Evolutionary conservation across 495 filamentous ascomycete species (phyloP).

Genomic region (Aspergillus carlsbadensis): DNA sequence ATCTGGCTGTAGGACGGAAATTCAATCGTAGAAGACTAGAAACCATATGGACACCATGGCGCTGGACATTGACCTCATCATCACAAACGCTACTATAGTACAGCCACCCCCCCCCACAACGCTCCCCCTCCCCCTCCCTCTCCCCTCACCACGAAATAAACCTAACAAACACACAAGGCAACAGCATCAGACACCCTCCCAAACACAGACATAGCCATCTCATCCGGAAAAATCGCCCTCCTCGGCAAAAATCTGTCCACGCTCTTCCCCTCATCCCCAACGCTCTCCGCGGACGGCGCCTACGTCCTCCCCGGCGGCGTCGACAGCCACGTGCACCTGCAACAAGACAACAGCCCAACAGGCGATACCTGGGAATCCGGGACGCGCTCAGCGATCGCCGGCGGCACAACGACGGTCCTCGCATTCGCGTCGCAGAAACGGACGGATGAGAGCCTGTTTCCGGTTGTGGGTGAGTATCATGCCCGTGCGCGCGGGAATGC

Average conservation of each 20-base stretch:
- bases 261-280: constrained; percentile 31
- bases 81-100: constrained; percentile 22
- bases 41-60: not conserved
- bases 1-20: no score
- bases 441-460: constrained; percentile 45
- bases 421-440: constrained; percentile 58
- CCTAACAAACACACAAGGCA: constrained; percentile 13
- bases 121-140: no score
- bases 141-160: not conserved
- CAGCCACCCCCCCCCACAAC: not conserved
- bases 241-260: constrained; percentile 29
- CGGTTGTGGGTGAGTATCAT: constrained; percentile 49
- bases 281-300: constrained; percentile 28
- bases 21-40: no score
- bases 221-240: constrained; percentile 50
- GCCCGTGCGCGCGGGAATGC: constrained; percentile 42
- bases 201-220: constrained; percentile 51
- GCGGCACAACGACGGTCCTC: constrained; percentile 60
- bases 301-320: constrained; percentile 44
- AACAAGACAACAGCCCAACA: constrained; percentile 48
- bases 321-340: constrained; percentile 46
- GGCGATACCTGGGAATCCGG: constrained; percentile 45
- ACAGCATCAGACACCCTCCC: constrained; percentile 43
- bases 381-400: constrained; percentile 56
- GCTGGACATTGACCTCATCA: constrained; percentile 16